Conservation (phyloP, 2,329 filamentous ascomycete genomes). For the Botrytis medusae region DNA sequence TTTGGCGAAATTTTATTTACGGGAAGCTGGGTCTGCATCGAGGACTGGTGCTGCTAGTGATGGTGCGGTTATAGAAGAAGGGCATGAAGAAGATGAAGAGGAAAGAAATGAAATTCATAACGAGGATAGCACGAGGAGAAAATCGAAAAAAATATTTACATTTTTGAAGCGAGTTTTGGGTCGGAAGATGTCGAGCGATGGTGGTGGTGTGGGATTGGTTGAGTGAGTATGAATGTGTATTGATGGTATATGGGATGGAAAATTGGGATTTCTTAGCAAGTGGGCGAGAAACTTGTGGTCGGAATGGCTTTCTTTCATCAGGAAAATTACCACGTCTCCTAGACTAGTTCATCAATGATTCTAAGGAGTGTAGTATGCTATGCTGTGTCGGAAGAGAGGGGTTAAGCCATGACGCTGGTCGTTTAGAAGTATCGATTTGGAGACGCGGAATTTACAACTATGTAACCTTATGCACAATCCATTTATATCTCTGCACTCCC, state of each 20-base stretch:
- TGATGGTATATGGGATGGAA: background rate
- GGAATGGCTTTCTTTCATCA: background rate
- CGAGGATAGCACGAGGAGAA: background rate
- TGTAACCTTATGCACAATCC: background rate
- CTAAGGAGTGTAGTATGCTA: background rate
- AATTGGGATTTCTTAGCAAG: background rate
- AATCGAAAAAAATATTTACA: background rate
- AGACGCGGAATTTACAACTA: background rate
- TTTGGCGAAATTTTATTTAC: background rate
- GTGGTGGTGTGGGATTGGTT: background rate
- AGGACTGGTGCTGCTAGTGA: background rate
- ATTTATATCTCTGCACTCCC: background rate
- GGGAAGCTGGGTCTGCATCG: background rate
- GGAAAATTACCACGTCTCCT: background rate
- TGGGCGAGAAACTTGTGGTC: background rate
- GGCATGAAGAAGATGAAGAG: too few species aligned
- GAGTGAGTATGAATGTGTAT: background rate
- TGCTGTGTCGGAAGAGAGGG: background rate
- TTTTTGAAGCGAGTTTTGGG: background rate
- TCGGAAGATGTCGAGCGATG: background rate
- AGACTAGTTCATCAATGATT: background rate
- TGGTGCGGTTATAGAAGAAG: background rate
- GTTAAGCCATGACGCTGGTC: background rate
- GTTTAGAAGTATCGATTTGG: too few species aligned
- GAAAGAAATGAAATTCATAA: background rate